Percentiles rank a stretch among this genome's conserved stretches.
Evolutionary conservation across 2,329 filamentous ascomycete genomes (phyloP).

Genomic region (Massarina eburnea): DNA sequence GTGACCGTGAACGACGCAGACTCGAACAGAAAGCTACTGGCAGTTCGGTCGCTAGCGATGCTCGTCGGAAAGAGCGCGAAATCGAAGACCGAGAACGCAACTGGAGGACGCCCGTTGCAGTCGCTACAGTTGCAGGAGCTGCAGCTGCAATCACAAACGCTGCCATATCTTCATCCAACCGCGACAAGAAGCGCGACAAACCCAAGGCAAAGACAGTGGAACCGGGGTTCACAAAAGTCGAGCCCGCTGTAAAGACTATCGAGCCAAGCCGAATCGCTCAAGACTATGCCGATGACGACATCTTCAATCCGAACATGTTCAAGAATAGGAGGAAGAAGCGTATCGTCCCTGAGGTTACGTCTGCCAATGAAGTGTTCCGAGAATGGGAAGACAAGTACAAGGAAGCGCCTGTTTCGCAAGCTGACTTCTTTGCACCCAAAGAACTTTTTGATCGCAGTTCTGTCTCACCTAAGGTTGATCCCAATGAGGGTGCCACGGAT

Average conservation of each 20-base stretch:
- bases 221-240: too few species aligned
- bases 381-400: constrained; percentile 49
- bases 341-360: constrained; percentile 21
- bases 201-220: constrained; percentile 10
- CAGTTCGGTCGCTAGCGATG: constrained; percentile 33
- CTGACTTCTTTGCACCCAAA: constrained; percentile 51
- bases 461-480: constrained; percentile 42
- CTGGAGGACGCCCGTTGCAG: constrained; percentile 43
- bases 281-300: constrained; percentile 47
- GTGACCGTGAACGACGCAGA: constrained; percentile 22
- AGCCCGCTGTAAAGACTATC: constrained; percentile 20
- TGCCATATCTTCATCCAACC: constrained; percentile 31
- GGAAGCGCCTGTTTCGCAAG: constrained; percentile 42
- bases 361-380: constrained; percentile 45
- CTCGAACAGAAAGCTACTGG: constrained; percentile 34
- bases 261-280: constrained; percentile 36
- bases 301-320: constrained; percentile 51
- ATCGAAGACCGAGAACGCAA: constrained; percentile 37
- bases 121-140: constrained; percentile 36
- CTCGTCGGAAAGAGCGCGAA: constrained; percentile 38
- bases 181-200: constrained; percentile 32
- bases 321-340: constrained; percentile 35
- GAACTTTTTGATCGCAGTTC: constrained; percentile 45
- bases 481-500: constrained; percentile 48
- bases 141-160: constrained; percentile 34